These are phyloP conservation scores for Neospermospora avenae DNA, from an alignment of 2,329 filamentous ascomycete species.

Conservation along the genomic window DNA sequence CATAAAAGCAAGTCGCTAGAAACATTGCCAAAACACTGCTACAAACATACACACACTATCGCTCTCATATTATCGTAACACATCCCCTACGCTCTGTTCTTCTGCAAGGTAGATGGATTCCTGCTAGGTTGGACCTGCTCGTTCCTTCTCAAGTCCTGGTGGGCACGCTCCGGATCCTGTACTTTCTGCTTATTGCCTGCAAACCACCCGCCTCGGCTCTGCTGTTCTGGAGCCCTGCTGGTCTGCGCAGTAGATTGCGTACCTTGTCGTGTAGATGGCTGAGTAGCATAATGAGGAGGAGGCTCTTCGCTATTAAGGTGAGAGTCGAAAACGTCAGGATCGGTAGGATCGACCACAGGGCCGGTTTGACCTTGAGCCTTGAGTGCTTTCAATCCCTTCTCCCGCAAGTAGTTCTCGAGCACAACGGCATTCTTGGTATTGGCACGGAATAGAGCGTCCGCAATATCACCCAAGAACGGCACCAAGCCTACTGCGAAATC, in stretches of 20 bases:
- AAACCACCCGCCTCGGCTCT: constrained; percentile 30
- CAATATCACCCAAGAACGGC: constrained; percentile 72
- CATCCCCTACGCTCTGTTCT: constrained; percentile 19
- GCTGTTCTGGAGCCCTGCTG: constrained; percentile 9
- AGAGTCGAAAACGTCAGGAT: constrained; percentile 50
- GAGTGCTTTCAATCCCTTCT: constrained; percentile 60
- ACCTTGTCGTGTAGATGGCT: constrained; percentile 18
- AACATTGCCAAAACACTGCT: not conserved
- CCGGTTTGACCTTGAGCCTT: constrained; percentile 41
- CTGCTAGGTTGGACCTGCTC: constrained; percentile 12
- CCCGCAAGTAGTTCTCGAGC: constrained; percentile 60
- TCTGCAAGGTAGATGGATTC: constrained; percentile 20
- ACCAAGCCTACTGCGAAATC: constrained; percentile 74
- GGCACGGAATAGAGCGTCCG: constrained; percentile 64
- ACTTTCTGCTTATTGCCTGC: constrained; percentile 30
- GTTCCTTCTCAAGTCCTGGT: constrained; percentile 6
- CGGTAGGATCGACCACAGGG: constrained; percentile 49
- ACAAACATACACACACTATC: not conserved
- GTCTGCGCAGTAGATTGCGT: constrained; percentile 16
- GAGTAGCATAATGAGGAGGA: constrained; percentile 30
- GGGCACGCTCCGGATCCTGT: constrained; percentile 30
- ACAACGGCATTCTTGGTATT: constrained; percentile 74
- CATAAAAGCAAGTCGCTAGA: constrained; percentile 2
- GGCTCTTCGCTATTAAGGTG: constrained; percentile 26
- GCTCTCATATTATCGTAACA: not conserved